Evolutionary conservation across 768 basidiomycete genomes (phyloP).

Genomic region (Coprinopsis cinerea): DNA sequence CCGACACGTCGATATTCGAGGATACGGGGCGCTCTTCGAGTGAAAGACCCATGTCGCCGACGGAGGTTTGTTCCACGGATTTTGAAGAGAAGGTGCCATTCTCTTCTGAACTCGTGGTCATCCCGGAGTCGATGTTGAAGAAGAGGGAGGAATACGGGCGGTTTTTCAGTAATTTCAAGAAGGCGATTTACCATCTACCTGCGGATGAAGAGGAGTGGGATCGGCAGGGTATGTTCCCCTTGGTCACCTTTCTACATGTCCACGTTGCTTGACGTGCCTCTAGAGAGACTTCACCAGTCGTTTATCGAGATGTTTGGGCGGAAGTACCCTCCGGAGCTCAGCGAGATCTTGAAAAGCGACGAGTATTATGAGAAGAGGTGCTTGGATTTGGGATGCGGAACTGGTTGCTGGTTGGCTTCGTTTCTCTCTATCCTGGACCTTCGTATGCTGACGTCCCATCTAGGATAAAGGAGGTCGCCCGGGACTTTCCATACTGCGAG

Average conservation of each 20-base stretch:
- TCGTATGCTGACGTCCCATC: not conserved
- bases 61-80: too few relatives aligned
- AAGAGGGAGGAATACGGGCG: conserved; percentile 36
- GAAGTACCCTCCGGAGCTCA: conserved; percentile 56
- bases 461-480: conserved; percentile 74
- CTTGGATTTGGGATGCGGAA: conserved; percentile 77
- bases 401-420: conserved; percentile 57
- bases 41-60: too few relatives aligned
- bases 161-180: conserved; percentile 65
- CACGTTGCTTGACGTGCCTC: conserved; percentile 6
- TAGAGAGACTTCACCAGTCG: conserved; percentile 66
- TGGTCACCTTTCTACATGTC: conserved; percentile 2
- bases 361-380: conserved; percentile 49
- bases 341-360: conserved; percentile 39
- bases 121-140: not conserved
- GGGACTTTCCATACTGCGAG: conserved; percentile 63
- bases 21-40: too few relatives aligned
- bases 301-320: conserved; percentile 57
- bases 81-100: too few relatives aligned
- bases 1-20: too few relatives aligned
- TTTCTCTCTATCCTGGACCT: not conserved
- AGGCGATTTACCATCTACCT: conserved; percentile 67
- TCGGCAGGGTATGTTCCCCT: conserved; percentile 48
- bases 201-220: conserved; percentile 75
- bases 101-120: not conserved